Conservation (phyloP, 1,284 basidiomycete species). For the Ganoderma lucidum region DNA sequence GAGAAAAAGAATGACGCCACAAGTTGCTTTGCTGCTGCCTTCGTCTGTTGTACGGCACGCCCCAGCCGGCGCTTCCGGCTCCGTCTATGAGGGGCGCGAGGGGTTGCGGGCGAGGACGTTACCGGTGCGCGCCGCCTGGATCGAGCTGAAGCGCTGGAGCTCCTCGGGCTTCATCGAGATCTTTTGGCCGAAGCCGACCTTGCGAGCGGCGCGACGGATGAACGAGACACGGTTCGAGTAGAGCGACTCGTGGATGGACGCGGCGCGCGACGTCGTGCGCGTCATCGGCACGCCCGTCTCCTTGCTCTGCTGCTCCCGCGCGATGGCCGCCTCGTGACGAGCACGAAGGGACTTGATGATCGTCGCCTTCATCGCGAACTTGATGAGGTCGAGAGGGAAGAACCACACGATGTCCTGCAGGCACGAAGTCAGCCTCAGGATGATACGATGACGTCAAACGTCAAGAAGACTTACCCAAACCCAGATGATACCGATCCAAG, state of each 20-base stretch:
- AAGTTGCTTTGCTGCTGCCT: slow-evolving; percentile 31
- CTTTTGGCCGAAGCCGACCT: slow-evolving; percentile 86
- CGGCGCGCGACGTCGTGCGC: slow-evolving; percentile 88
- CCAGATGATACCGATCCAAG: slow-evolving; percentile 98
- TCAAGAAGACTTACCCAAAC: slow-evolving; percentile 71
- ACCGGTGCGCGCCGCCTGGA: slow-evolving; percentile 83
- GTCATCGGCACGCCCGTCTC: slow-evolving; percentile 78
- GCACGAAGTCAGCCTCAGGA: slow-evolving; percentile 20
- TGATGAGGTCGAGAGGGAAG: slow-evolving; percentile 93
- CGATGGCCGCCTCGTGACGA: slow-evolving; percentile 63
- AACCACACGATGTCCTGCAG: slow-evolving; percentile 92
- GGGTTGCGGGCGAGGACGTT: slow-evolving; percentile 82
- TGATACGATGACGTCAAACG: slow-evolving; percentile 3
- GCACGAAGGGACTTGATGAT: slow-evolving; percentile 85
- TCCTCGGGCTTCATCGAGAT: slow-evolving; percentile 85
- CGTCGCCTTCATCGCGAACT: slow-evolving; percentile 95
- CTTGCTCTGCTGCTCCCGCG: slow-evolving; percentile 38
- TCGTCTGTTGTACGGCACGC: slow-evolving; percentile 23
- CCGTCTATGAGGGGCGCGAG: slow-evolving; percentile 56
- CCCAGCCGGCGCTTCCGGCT: slow-evolving; percentile 16
- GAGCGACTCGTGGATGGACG: slow-evolving; percentile 91
- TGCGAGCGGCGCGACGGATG: slow-evolving; percentile 85
- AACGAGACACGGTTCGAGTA: slow-evolving; percentile 94
- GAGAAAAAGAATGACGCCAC: slow-evolving; percentile 25
- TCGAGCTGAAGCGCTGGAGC: slow-evolving; percentile 83